A percentile compares a stretch with the other conserved stretches of the same genome.
Evolutionary conservation across 305 asterid species (phyloP).

Genomic region (Ajuga reptans): DNA sequence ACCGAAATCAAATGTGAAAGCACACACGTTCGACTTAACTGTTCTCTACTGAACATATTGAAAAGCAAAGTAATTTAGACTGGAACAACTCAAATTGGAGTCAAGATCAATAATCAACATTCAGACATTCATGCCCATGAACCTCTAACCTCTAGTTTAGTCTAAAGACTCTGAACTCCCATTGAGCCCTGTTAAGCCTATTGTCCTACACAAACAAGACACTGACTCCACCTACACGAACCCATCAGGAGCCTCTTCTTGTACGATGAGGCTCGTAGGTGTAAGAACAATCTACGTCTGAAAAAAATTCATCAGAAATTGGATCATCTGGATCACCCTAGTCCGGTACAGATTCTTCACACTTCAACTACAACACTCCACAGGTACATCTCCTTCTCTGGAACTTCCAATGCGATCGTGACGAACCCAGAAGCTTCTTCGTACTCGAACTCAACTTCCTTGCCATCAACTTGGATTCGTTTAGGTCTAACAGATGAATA

Average conservation of each 20-base stretch:
- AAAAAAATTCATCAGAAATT: not conserved
- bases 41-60: no score
- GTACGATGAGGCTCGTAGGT: not conserved
- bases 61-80: not conserved
- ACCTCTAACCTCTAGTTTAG: not conserved
- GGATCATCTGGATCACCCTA: not conserved
- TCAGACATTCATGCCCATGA: not conserved
- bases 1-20: no score
- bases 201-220: not conserved
- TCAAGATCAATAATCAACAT: not conserved
- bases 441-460: conserved; percentile 44
- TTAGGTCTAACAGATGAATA: conserved; percentile 57
- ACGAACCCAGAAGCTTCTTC: conserved; percentile 54
- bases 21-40: no score
- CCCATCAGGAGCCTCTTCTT: not conserved
- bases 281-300: not conserved
- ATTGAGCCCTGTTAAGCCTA: not conserved
- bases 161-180: not conserved
- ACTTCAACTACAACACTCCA: conserved; percentile 50
- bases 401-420: conserved; percentile 29
- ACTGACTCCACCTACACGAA: not conserved
- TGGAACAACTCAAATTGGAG: not conserved
- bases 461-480: conserved; percentile 37
- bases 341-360: conserved; percentile 18
- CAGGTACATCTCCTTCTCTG: conserved; percentile 45